phyloP scores from a whole-genome alignment of 1,139 yeast genomes.

The Yamadazyma taylorii region DNA sequence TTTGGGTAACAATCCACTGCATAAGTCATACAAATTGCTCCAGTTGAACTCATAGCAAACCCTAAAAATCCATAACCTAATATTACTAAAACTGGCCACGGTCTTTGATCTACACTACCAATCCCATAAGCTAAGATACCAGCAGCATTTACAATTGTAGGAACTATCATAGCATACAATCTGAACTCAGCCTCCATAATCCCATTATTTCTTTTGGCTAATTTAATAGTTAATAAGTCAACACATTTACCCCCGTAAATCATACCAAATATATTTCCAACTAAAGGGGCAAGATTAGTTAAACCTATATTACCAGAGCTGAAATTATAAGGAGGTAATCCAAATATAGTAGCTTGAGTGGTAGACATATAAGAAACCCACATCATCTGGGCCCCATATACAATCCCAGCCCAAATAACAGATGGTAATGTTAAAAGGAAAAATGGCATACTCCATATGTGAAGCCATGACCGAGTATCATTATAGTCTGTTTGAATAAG shows the following conservation, averaged over 20 bases:
- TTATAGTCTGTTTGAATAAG: constrained; percentile 37
- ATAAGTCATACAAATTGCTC: constrained; percentile 55
- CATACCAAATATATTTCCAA: constrained; percentile 40
- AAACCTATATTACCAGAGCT: constrained; percentile 36
- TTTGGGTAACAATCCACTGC: constrained; percentile 58
- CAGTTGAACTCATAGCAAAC: constrained; percentile 55
- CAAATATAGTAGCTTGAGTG: constrained; percentile 42
- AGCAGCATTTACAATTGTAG: constrained; percentile 37
- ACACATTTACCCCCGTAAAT: constrained; percentile 41
- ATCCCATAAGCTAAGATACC: constrained; percentile 39
- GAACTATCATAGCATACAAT: constrained; percentile 39
- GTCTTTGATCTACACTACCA: constrained; percentile 26
- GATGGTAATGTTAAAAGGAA: constrained; percentile 51
- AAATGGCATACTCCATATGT: constrained; percentile 40
- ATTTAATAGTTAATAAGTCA: constrained; percentile 34
- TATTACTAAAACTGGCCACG: constrained; percentile 53
- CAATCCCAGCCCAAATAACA: constrained; percentile 59
- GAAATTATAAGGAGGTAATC: constrained; percentile 35
- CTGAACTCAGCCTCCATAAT: constrained; percentile 42
- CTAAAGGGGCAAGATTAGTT: constrained; percentile 39
- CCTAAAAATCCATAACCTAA: constrained; percentile 55
- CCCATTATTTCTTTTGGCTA: constrained; percentile 36
- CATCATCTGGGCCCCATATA: constrained; percentile 62
- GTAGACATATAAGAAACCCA: constrained; percentile 46
- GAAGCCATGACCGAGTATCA: constrained; percentile 38